Base-by-base conservation (phyloP, 208 protist species). In the Kentomonas sorsogonicus region DNA sequence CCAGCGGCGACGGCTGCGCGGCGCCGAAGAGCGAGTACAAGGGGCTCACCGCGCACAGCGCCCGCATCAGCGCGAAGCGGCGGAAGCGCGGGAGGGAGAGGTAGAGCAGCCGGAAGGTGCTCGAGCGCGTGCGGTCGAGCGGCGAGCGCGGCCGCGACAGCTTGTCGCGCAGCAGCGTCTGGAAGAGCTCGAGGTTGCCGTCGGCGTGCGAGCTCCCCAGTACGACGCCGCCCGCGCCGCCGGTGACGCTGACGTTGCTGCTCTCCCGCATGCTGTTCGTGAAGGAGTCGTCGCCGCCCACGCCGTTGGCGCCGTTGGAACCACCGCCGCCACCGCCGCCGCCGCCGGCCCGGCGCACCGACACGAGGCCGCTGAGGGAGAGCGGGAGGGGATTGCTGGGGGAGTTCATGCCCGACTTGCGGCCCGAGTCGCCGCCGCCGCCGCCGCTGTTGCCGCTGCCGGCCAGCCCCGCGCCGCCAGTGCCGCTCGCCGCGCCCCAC, bases 1-100 rank as follows among this genome's bases (percentile, higher is more conserved):
- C 55, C 31, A 92, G 53, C 18, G 85, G 78, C 22, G 69, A 84
- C 38, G 72, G 65, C 46, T 87, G 79, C 7, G 60, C 65, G 26
- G 60, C 64, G 20, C 85, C 85, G 15, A 92, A 71, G 15, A 89
- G 41, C 33, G 77, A 53, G 56, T 77, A 89, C 16, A 79, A 38
- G 30, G 85, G 85, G 20, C 70, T 34, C 31, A 62, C 67, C 13
- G 69, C 69, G 31, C 72, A 71, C 22, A 86, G n/a, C 25, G 45
- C 45, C 27, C 65, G 41, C n/a, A 70, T 51, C 9, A 58, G 20
- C n/a, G 22, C 20, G 22, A 27, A 3, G 3, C 58, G 51, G 16
- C 52, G 40, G 36, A 86, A 82, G 31, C 73, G 67, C 1, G 68
- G 63, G 29, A 86, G 33, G 25, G 25, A 54, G 45, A 70, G 41